These are phyloP conservation scores for Gossypium trilobum DNA, from an alignment of 441 rosid genomes.

Conservation along the genomic window DNA sequence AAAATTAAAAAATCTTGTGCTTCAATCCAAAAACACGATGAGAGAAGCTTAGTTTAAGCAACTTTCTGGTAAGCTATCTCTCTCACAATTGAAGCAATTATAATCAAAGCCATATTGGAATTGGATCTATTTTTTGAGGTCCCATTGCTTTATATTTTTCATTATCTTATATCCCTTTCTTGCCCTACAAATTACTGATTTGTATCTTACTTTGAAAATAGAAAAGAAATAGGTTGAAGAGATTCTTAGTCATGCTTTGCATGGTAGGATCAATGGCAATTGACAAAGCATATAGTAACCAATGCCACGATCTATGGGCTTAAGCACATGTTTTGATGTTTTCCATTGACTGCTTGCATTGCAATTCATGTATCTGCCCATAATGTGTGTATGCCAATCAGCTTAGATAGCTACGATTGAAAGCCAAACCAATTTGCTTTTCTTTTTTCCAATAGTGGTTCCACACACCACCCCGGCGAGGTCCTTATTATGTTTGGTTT, in stretches of 20 bases:
- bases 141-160: not conserved
- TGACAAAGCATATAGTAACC: not conserved
- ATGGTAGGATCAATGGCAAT: not conserved
- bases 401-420: not conserved
- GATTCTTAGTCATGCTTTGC: not conserved
- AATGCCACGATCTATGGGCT: not conserved
- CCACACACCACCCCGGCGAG: not conserved
- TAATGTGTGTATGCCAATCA: not conserved
- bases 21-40: constrained; percentile 5
- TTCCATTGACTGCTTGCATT: not conserved
- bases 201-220: not conserved
- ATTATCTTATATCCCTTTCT: constrained; percentile 2
- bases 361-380: not conserved
- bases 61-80: constrained; percentile 21
- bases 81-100: constrained; percentile 14
- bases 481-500: not conserved
- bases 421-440: not conserved
- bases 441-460: not conserved
- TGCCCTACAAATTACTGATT: not conserved
- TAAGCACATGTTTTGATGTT: constrained; percentile 2
- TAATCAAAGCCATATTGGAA: not conserved
- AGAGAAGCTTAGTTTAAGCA: not conserved
- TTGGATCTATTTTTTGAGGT: not conserved
- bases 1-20: not conserved
- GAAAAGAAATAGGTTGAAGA: not conserved